A percentile compares a stretch with the other conserved stretches of the same genome.
Conservation (phyloP, 495 filamentous ascomycete species). For the Sphaerosporella brunnea region DNA sequence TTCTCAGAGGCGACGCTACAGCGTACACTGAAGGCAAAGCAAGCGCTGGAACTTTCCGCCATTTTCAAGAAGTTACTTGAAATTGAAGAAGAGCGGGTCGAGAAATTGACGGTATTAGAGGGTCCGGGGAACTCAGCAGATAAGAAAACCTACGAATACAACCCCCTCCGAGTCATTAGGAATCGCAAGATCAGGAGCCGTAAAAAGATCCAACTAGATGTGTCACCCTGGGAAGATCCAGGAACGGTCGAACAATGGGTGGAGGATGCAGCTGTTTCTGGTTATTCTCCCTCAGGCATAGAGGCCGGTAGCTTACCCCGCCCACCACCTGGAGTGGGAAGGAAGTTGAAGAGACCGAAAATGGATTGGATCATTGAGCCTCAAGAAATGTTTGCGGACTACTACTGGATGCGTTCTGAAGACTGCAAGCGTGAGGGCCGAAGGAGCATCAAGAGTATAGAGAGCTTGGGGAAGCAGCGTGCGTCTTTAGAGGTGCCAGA, state of each 20-base stretch:
- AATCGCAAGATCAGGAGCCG: conserved; percentile 22
- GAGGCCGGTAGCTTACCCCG: conserved; percentile 9
- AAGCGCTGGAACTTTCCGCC: conserved; percentile 18
- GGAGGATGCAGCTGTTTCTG: conserved; percentile 15
- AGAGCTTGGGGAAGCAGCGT: conserved; percentile 13
- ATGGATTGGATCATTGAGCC: conserved; percentile 23
- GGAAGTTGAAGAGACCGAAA: conserved; percentile 21
- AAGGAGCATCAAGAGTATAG: conserved; percentile 12
- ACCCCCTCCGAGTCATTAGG: conserved; percentile 23
- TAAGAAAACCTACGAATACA: conserved; percentile 13
- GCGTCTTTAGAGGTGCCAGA: conserved; percentile 11
- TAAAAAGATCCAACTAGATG: conserved; percentile 22
- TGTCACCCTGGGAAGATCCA: conserved; percentile 23
- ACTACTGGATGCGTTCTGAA: conserved; percentile 19
- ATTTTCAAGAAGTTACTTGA: conserved; percentile 19
- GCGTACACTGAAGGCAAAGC: conserved; percentile 24
- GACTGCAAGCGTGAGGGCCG: conserved; percentile 8
- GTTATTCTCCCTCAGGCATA: background rate
- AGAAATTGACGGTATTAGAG: background rate
- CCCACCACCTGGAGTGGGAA: conserved; percentile 14
- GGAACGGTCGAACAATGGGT: conserved; percentile 21
- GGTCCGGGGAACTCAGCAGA: conserved; percentile 1
- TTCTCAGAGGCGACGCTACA: conserved; percentile 24
- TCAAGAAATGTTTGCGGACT: conserved; percentile 24
- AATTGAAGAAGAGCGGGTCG: background rate